Conservation (phyloP, 306 rosid genomes). For the Ziziphus jujuba region DNA sequence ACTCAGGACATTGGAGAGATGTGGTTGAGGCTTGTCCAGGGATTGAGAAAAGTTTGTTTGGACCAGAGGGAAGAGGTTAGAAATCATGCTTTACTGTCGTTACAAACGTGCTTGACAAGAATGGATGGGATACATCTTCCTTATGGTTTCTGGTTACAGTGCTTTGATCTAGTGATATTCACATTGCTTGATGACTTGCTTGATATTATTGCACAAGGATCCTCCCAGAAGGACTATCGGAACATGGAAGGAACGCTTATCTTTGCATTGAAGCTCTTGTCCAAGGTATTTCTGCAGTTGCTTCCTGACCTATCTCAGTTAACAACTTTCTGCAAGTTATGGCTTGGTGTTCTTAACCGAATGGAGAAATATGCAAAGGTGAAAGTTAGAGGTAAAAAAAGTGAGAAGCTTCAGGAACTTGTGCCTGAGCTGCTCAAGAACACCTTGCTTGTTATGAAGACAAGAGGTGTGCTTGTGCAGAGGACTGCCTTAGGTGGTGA, state of each 20-base stretch:
- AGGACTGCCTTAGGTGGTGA: slow-evolving; percentile 91
- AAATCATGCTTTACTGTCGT: slow-evolving; percentile 71
- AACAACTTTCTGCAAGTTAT: slow-evolving; percentile 87
- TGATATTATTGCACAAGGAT: slow-evolving; percentile 91
- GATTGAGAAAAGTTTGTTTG: slow-evolving; percentile 84
- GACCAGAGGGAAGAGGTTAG: slow-evolving; percentile 98
- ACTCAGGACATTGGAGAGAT: slow-evolving; percentile 87
- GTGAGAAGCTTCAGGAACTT: slow-evolving; percentile 83
- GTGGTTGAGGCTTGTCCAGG: slow-evolving; percentile 96
- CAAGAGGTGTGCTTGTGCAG: slow-evolving; percentile 65
- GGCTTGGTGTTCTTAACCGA: slow-evolving; percentile 90
- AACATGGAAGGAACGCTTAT: slow-evolving; percentile 96
- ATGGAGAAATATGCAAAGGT: slow-evolving; percentile 91
- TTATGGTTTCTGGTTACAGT: slow-evolving; percentile 61
- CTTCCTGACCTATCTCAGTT: slow-evolving; percentile 72
- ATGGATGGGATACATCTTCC: slow-evolving; percentile 69
- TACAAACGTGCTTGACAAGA: slow-evolving; percentile 81
- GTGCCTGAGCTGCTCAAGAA: slow-evolving; percentile 89
- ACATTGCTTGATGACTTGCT: slow-evolving; percentile 92
- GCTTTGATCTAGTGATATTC: slow-evolving; percentile 89
- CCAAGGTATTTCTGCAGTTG: slow-evolving; percentile 75
- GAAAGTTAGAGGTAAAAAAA: slow-evolving; percentile 80
- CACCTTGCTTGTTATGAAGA: slow-evolving; percentile 78
- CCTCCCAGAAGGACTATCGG: slow-evolving; percentile 83
- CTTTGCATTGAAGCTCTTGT: slow-evolving; percentile 81